Evolutionary conservation across 2,329 filamentous ascomycete genomes (phyloP), one percentile per base, ranked within the genome.

Genomic region (Neonectria coccinea): DNA sequence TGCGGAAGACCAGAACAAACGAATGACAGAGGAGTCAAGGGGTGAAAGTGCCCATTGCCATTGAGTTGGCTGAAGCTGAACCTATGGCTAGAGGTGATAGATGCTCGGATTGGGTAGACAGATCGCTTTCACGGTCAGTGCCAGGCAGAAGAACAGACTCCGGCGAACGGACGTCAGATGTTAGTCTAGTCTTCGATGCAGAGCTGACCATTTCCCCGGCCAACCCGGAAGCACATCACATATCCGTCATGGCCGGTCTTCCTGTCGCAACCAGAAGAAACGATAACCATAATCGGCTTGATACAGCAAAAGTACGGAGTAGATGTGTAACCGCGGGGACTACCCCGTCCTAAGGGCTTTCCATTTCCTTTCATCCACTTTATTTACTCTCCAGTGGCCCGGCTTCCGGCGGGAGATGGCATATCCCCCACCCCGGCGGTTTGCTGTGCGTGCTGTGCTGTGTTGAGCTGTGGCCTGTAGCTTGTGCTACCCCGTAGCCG

Each of bases 321-420:
- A 33, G 33, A 27, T 20, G 53, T 48, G 44, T 55, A 45, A 25
- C 36, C 39, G 52, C 50, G 56, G 18, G 36, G 31, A 48, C 47
- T 44, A 36, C 27, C 25, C 45, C 42, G 55, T 41, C 20, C 36
- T 52, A 41, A 41, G 56, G 18, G 48, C 41, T 25, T 45, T 25
- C 48, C 36, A 33, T 52, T 54, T 42, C 36, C 33, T 33, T 48
- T 47, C 27, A 29, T 58, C 48, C 50, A 60, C 53, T 33, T 47
- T 50, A 16, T 33, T 47, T 50, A 16, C 16, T 56, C 22, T 18
- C 36, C 33, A 61, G 44, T 42, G 39, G 48, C 22, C 56, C 59
- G 59, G 59, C 56, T 66, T 62, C 61, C 64, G 52, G 33, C 55
- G 56, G 58, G 64, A 63, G 25, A 47, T 48, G 56, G 48, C 64